Percentiles rank a stretch among this genome's conserved stretches.
Evolutionary conservation across 2,329 filamentous ascomycete species (phyloP).

Genomic region (Aquanectria penicillioides): DNA sequence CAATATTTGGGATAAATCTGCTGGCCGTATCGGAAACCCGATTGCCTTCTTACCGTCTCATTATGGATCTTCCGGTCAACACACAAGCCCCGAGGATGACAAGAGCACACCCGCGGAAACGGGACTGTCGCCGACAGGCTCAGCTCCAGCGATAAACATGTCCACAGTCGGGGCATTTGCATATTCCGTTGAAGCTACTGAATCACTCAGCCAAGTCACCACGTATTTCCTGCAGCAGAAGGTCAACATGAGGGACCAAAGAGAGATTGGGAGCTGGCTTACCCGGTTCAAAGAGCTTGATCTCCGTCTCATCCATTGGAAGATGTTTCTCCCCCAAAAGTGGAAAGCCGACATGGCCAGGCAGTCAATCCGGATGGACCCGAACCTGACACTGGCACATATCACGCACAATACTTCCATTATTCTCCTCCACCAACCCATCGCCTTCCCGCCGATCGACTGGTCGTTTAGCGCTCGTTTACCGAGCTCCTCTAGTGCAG

Average conservation of each 20-base stretch:
- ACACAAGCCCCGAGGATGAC: conserved; percentile 7
- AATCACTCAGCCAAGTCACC: conserved; percentile 53
- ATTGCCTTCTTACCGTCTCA: conserved; percentile 44
- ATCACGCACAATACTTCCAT: conserved; percentile 59
- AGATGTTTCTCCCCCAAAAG: conserved; percentile 33
- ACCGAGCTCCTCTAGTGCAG: conserved; percentile 53
- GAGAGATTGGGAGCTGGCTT: conserved; percentile 51
- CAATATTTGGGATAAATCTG: conserved; percentile 52
- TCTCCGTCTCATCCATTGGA: conserved; percentile 50
- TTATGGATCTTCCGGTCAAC: conserved; percentile 14
- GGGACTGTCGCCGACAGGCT: conserved; percentile 19
- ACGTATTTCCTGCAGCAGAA: conserved; percentile 54
- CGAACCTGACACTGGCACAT: conserved; percentile 59
- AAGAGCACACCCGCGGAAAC: conserved; percentile 20
- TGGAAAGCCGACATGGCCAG: conserved; percentile 33
- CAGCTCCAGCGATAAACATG: conserved; percentile 39
- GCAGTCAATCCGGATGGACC: conserved; percentile 50
- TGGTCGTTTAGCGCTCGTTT: conserved; percentile 49
- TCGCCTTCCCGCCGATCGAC: conserved; percentile 51
- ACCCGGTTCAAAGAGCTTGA: conserved; percentile 57
- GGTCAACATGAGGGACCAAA: conserved; percentile 47
- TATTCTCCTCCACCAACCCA: conserved; percentile 57
- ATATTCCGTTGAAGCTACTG: conserved; percentile 55
- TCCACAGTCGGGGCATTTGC: conserved; percentile 54
- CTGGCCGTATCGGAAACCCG: conserved; percentile 45